phyloP scores from a whole-genome alignment of 2,329 filamentous ascomycete species.

The Phialocephala sp. region DNA sequence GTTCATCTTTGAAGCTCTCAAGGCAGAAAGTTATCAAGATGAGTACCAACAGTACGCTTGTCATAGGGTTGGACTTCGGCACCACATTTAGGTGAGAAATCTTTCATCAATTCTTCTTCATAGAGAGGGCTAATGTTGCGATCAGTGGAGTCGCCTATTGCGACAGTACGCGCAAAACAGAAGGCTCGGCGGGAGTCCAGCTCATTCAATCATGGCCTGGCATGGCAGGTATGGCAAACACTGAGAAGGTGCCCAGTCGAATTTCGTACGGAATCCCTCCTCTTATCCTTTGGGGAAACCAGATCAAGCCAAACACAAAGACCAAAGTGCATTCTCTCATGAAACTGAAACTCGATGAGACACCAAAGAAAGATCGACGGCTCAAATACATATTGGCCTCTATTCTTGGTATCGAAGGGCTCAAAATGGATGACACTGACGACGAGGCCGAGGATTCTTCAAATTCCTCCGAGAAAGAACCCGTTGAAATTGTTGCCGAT shows the following conservation, averaged over 20 bases:
- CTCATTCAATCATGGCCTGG: conserved; percentile 1
- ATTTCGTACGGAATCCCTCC: not conserved
- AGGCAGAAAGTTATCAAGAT: too few relatives aligned
- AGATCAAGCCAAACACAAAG: not conserved
- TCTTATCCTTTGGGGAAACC: not conserved
- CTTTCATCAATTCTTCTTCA: not conserved
- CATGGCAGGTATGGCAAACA: not conserved
- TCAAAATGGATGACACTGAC: not conserved
- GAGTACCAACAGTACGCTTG: not conserved
- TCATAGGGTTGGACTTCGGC: conserved; percentile 3
- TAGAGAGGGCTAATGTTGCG: not conserved
- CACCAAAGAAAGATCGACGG: not conserved
- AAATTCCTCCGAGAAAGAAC: not conserved
- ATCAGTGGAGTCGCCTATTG: not conserved
- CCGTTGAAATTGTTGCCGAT: conserved; percentile 11
- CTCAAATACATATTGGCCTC: not conserved
- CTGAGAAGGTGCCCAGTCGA: not conserved
- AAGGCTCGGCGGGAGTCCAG: not conserved
- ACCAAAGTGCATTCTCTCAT: not conserved
- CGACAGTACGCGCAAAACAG: not conserved
- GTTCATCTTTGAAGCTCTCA: too few relatives aligned
- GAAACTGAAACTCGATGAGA: conserved; percentile 1
- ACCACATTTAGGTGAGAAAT: not conserved
- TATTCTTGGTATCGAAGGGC: not conserved
- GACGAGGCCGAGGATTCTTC: not conserved